Conservation (phyloP, 164 flowering plant species). For the Protea cynaroides region DNA sequence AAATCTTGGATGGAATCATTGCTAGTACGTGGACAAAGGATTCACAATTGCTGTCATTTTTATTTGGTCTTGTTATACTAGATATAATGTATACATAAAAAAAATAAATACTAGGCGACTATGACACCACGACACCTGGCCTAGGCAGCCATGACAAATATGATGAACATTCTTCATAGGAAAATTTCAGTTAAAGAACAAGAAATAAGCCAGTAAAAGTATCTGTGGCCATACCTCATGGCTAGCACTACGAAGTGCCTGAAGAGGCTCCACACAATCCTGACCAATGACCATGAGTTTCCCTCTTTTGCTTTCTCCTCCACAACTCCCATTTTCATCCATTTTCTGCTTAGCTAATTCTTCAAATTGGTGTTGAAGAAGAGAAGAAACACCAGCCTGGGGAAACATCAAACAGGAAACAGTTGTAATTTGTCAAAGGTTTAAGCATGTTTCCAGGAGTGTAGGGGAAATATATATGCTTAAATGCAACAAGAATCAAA, state of each 20-base stretch:
- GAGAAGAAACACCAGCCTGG: conserved; percentile 84
- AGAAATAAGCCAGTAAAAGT: background rate
- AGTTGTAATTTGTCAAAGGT: background rate
- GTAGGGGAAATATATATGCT: no score
- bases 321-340: conserved; percentile 10
- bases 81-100: no score
- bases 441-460: no score
- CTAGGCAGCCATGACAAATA: no score
- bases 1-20: no score
- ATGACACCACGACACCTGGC: no score
- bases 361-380: conserved; percentile 74
- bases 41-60: no score
- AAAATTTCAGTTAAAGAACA: background rate
- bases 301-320: conserved; percentile 30
- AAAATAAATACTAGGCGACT: no score
- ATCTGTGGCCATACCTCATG: conserved; percentile 50
- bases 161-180: background rate
- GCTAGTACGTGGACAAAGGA: no score
- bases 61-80: no score
- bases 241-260: conserved; percentile 71
- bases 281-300: conserved; percentile 82
- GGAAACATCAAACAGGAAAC: conserved; percentile 9
- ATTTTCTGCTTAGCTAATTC: conserved; percentile 50
- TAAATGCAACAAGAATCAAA: no score
- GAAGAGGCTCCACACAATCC: conserved; percentile 79